Evolutionary conservation across 768 basidiomycete species (phyloP), one percentile per base, ranked within the genome.

Genomic region (Naganishia vishniacii): DNA sequence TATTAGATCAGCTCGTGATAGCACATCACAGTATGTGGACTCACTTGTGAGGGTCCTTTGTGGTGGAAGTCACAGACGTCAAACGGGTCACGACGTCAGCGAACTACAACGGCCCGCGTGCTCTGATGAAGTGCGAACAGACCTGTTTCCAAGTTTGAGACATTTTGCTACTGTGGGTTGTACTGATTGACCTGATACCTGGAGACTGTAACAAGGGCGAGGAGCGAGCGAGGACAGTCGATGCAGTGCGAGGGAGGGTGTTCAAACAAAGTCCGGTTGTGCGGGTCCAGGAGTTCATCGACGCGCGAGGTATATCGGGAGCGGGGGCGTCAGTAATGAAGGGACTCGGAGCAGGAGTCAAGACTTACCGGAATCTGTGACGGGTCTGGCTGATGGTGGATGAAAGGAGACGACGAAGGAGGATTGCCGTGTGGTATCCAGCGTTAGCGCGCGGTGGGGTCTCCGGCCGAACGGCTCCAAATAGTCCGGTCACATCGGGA

Each of bases 41-140:
- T 63, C 12, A 63, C 62, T 63, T 63, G 18, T 63, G 62, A 44
- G 37, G 25, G 46, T 63, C 62, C 62, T 63, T n/a, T 31, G 11
- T 9, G 40, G 9, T 11, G 23, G 3, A 12, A 40, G 31, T 5
- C 3, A 3, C 29, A 51, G 13, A 9, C n/a, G 3, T 31, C 29
- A 15, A 18, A 34, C n/a, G 37, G 23, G 11, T 25, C 15, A 1
- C 11, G 34, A 56, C 11, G 5, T 48, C 25, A 48, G 12, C 37
- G 32, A 12, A 34, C 32, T 3, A 32, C 29, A 51, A 51, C 16
- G 23, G 20, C 25, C 13, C 18, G 12, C 20, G 16, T 25, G 2
- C 4, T 2, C 23, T 34, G 9, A n/a, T 8, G 31, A 51, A 48
- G 31, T 9, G n/a, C 32, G 4, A 25, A 41, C 53, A 34, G 6